Evolutionary conservation across 768 basidiomycete genomes (phyloP), one percentile per base, ranked within the genome.

Genomic region (Leucosporidium yakuticum): DNA sequence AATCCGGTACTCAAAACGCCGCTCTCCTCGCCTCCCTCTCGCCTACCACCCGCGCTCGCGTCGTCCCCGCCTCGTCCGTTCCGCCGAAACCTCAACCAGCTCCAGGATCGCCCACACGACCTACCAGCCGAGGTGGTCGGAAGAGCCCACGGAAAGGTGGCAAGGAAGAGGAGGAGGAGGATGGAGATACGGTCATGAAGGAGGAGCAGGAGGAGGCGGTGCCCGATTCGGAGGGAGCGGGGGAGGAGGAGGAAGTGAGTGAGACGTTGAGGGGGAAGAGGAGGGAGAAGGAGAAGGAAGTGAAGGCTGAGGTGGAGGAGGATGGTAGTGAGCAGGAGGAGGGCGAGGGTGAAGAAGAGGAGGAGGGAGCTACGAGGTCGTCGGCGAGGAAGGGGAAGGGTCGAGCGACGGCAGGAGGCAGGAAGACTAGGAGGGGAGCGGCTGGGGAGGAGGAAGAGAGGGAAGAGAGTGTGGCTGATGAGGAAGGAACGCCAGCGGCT

Each of bases 201-300:
- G 56, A 57, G 56, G 56, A 36, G 32, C 32, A 31, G 56, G 56
- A 20, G 56, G 56, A 57, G 32, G 34, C 32, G 20, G 56, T 57
- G 23, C 32, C 29, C 23, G 27, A 29, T 23, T 29, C 20, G 32
- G 56, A 36, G 56, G 27, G 32, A 14, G 55, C 27, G 55, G 55
- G 21, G 12, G 55, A 57, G 31, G 55, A 31, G 55, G 56, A 57
- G 32, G 23, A 32, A 32, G 56, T 31, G 20, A 32, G 23, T 17
- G 32, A n/a, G 56, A 58, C 27, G 4, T 20, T 31, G 27, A 31
- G 17, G 17, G 48, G 63, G 44, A 57, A 32, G 31, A 6, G 56
- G 15, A 20, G 56, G 56, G 21, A 32, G 19, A n/a, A 60, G 57
- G 31, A 21, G 31, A 51, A 56, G 57, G 44, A 57, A 21, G 56